Evolutionary conservation across 768 basidiomycete genomes (phyloP), one percentile per base, ranked within the genome.

Genomic region (Boletus sp.): DNA sequence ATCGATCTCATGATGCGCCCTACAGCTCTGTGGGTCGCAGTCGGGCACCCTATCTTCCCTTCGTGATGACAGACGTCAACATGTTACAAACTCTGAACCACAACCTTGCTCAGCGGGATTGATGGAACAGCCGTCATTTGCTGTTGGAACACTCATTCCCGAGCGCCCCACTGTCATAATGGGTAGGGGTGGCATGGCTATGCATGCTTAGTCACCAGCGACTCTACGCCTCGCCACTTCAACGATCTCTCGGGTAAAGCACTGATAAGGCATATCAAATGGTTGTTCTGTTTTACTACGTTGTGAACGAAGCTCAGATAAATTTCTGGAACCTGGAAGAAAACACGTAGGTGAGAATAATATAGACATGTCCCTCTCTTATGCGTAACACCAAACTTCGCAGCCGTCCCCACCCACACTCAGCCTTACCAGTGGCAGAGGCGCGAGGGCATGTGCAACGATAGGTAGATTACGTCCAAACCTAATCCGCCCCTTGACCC

Each of bases 391-490:
- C 64, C 62, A 64, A 34, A 65, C 46, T 46, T 65, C 64, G 49
- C 64, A 65, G 7, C 50, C 47, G 2, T 60, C 64, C 7, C 50
- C 30, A 42, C 53, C 59, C 21, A 64, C 50, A n/a, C 41, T 55
- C 29, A 67, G 27, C 39, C 19, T 55, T 23, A 66, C 43, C 32
- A 67, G 51, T n/a, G 64, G 59, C 17, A 54, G 40, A 10, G 54
- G 43, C 13, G 43, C 35, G 15, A 56, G 54, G 42, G 59, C 51
- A 30, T 74, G 73, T 32, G 70, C 72, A 23, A 70, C 70, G 43
- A 75, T 50, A 3, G 72, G 74, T 27, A 67, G 54, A 53, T 75
- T 75, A 32, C 71, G 64, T 23, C 72, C 72, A 43, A 63, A 69
- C 54, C 68, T 64, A 13, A 74, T 55, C 11, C 72, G 61, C 14